Percentiles rank a stretch among this genome's conserved stretches.
phyloP scores from a whole-genome alignment of 495 filamentous ascomycete genomes.

The Tuber borchii region DNA sequence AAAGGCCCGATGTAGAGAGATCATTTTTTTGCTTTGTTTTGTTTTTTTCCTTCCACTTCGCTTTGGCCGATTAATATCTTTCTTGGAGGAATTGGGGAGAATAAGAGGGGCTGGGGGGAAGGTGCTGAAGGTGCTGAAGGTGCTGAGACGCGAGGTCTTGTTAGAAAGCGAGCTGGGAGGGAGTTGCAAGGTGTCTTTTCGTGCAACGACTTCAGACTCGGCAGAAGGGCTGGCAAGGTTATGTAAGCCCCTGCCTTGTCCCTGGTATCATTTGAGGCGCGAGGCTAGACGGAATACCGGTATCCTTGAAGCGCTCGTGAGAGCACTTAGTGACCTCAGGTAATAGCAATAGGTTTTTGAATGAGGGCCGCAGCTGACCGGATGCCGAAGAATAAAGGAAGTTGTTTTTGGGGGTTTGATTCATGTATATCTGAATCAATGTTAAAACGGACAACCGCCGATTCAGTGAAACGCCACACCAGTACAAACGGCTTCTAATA shows the following conservation, averaged over 20 bases:
- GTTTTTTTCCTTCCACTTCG: neutral
- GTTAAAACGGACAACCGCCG: neutral
- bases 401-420: neutral
- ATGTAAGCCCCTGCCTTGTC: neutral
- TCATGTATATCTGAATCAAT: neutral
- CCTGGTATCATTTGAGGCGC: neutral
- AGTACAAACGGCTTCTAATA: neutral
- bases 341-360: neutral
- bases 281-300: neutral
- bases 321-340: neutral
- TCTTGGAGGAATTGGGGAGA: neutral
- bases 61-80: neutral
- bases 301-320: neutral
- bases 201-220: neutral
- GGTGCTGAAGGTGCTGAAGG: neutral
- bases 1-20: neutral
- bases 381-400: too few relatives aligned
- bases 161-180: neutral
- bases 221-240: neutral
- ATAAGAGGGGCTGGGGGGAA: neutral
- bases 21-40: neutral
- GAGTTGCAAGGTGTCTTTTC: slow-evolving; percentile 1
- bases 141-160: neutral
- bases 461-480: neutral
- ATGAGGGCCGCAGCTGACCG: too few relatives aligned